Conservation (phyloP, 768 basidiomycete genomes). For the Lactifluus echinatus region DNA sequence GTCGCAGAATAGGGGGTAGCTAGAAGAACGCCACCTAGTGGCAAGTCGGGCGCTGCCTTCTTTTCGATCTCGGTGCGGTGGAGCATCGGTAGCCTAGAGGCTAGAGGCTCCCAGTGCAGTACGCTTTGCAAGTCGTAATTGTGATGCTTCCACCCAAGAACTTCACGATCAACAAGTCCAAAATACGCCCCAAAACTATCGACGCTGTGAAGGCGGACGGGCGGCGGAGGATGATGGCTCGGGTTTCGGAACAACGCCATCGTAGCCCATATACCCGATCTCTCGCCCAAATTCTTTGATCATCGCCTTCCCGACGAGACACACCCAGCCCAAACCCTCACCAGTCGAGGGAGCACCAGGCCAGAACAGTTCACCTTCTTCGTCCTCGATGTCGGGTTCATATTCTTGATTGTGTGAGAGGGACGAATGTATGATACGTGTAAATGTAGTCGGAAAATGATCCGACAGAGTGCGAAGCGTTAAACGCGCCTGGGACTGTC, state of each 20-base stretch:
- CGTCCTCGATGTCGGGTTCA: conserved; percentile 77
- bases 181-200: conserved; percentile 6
- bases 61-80: conserved; percentile 6
- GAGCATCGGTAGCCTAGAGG: not conserved
- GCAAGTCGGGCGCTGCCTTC: not conserved
- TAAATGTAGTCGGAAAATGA: conserved; percentile 68
- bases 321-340: conserved; percentile 82
- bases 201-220: conserved; percentile 10
- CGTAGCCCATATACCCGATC: conserved; percentile 62
- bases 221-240: conserved; percentile 25
- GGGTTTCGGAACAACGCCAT: conserved; percentile 66
- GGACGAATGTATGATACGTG: conserved; percentile 60
- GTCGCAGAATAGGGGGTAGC: not conserved
- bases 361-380: conserved; percentile 83
- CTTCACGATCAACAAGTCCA: not conserved
- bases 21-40: not conserved
- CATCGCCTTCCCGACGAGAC: conserved; percentile 81
- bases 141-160: not conserved
- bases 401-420: conserved; percentile 59
- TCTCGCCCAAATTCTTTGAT: conserved; percentile 71
- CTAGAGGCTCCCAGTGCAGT: not conserved
- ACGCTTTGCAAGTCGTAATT: not conserved
- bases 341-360: conserved; percentile 64
- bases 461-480: conserved; percentile 60
- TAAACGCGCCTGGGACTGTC: conserved; percentile 37